Evolutionary conservation across 2,329 filamentous ascomycete species (phyloP).

Genomic region (Penicillium sp.): DNA sequence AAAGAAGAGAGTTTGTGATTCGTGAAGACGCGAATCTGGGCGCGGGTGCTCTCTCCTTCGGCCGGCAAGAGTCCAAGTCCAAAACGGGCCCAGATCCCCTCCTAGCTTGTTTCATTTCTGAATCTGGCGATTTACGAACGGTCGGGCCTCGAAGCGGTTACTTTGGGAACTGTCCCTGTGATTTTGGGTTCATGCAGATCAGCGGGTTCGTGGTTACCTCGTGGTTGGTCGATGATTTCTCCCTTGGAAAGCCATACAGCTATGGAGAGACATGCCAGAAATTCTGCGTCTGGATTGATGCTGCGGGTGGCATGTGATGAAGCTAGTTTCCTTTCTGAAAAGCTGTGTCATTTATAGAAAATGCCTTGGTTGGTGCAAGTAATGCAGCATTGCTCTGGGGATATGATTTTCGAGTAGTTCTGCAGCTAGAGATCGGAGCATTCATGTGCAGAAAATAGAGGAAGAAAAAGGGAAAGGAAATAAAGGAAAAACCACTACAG

Average conservation of each 20-base stretch:
- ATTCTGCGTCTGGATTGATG: not conserved
- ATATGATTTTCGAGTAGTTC: not conserved
- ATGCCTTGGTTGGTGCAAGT: not conserved
- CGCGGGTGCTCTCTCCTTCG: not conserved
- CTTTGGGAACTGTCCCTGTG: not conserved
- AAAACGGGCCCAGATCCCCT: not conserved
- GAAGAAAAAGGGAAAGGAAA: too few species aligned
- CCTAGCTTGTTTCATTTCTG: not conserved
- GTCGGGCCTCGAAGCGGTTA: not conserved
- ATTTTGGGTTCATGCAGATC: constrained; percentile 1
- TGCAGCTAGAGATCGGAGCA: not conserved
- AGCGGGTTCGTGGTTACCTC: not conserved
- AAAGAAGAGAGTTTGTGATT: not conserved
- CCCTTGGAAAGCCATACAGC: not conserved
- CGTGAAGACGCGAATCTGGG: not conserved
- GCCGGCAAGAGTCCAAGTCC: not conserved
- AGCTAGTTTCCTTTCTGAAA: not conserved
- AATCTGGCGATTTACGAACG: not conserved
- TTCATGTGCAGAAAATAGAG: too few species aligned
- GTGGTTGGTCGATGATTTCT: not conserved
- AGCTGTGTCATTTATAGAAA: not conserved
- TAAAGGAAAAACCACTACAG: too few species aligned
- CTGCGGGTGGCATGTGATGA: not conserved
- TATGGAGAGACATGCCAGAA: not conserved
- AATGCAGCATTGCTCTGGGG: not conserved